Percentiles rank a stretch among this genome's conserved stretches.
Evolutionary conservation across 768 basidiomycete genomes (phyloP).

Genomic region (Rhodotorula diobovata): DNA sequence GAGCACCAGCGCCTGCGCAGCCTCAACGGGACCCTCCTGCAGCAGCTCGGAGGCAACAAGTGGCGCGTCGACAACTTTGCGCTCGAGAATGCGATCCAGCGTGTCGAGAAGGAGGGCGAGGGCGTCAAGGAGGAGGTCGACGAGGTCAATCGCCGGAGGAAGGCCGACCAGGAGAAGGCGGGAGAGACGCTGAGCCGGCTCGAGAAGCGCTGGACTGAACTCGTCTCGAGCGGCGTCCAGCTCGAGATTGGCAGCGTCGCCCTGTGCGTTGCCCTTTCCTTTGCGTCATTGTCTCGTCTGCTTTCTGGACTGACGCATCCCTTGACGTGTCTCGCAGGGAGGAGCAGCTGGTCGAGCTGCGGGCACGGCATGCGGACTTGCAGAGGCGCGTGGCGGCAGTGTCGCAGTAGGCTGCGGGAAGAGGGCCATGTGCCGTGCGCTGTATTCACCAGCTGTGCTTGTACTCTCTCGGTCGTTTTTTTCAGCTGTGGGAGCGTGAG

Average conservation of each 20-base stretch:
- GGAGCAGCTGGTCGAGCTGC: constrained; percentile 25
- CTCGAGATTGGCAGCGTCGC: constrained; percentile 37
- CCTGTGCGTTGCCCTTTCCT: constrained; percentile 19
- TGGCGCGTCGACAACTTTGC: constrained; percentile 39
- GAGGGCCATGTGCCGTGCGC: too few relatives aligned
- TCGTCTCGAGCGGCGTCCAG: constrained; percentile 32
- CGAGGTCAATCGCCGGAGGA: constrained; percentile 35
- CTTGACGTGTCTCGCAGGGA: constrained; percentile 1
- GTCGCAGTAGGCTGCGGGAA: not conserved
- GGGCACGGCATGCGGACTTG: constrained; percentile 30
- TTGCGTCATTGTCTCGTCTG: not conserved
- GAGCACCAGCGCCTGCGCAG: constrained; percentile 37
- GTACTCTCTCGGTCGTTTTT: not conserved
- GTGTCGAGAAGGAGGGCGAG: constrained; percentile 29
- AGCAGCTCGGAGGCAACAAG: constrained; percentile 34
- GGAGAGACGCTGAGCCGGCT: constrained; percentile 28
- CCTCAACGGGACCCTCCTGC: constrained; percentile 33
- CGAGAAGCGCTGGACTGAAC: constrained; percentile 36
- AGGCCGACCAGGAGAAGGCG: constrained; percentile 35
- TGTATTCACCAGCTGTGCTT: not conserved
- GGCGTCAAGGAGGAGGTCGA: constrained; percentile 25
- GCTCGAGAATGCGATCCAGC: constrained; percentile 36
- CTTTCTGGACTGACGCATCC: not conserved
- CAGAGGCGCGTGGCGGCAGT: constrained; percentile 18
- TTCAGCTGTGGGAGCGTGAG: too few relatives aligned